Evolutionary conservation across 1,139 yeast genomes (phyloP).

Genomic region (Candida gigantensis): DNA sequence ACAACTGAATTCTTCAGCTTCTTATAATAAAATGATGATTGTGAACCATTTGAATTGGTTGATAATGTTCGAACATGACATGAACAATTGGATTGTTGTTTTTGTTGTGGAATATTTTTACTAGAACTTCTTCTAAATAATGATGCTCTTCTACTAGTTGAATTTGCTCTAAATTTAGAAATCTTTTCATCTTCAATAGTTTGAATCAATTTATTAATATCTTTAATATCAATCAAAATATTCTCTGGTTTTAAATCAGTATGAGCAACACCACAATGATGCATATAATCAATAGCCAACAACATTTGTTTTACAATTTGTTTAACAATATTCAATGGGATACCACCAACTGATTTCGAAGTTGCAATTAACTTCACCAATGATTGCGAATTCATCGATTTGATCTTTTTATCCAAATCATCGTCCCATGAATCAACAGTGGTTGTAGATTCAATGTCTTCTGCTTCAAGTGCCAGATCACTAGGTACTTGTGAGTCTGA

Average conservation of each 20-base stretch:
- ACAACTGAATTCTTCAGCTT: constrained; percentile 25
- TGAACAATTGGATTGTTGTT: constrained; percentile 2
- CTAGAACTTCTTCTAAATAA: constrained; percentile 9
- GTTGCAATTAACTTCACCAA: constrained; percentile 17
- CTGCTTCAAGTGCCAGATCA: constrained; percentile 10
- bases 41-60: constrained; percentile 7
- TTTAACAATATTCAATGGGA: constrained; percentile 39
- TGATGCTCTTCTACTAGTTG: constrained; percentile 11
- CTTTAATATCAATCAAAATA: constrained; percentile 42
- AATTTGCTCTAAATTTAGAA: constrained; percentile 16
- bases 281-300: constrained; percentile 42
- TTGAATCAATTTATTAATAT: constrained; percentile 35
- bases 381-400: constrained; percentile 17
- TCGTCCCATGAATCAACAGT: constrained; percentile 11
- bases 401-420: constrained; percentile 12
- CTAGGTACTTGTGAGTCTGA: constrained; percentile 9
- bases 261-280: constrained; percentile 44
- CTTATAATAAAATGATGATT: constrained; percentile 18
- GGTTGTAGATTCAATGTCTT: constrained; percentile 13
- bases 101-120: constrained; percentile 3
- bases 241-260: constrained; percentile 50
- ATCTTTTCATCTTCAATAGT: constrained; percentile 34
- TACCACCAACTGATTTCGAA: constrained; percentile 28
- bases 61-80: constrained; percentile 14
- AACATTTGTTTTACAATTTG: constrained; percentile 41